These are phyloP conservation scores for Plasmodium knowlesi DNA, from an alignment of 169 alveolate genomes.

Conservation along the genomic window DNA sequence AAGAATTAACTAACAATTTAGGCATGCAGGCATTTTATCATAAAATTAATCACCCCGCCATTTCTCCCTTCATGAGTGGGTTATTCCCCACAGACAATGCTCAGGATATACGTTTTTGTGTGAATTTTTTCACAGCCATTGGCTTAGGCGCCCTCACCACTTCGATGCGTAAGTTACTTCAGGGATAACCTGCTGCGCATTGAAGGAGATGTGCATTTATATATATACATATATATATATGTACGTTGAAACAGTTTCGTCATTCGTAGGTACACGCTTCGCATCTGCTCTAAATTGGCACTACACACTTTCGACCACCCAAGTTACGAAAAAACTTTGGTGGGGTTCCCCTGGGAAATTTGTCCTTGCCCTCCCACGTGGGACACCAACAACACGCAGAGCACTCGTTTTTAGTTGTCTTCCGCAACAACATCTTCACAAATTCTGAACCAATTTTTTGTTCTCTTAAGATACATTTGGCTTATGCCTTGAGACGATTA, in stretches of 20 bases:
- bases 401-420: neutral
- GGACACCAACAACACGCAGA: no score
- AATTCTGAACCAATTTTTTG: neutral
- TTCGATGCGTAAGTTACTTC: conserved; percentile 90
- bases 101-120: conserved; percentile 95
- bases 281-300: neutral
- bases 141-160: conserved; percentile 97
- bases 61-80: conserved; percentile 91
- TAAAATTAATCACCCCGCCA: conserved; percentile 89
- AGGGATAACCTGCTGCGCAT: neutral
- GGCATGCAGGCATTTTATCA: conserved; percentile 84
- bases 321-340: no score
- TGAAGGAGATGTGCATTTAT: no score
- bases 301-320: neutral
- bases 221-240: no score
- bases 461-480: neutral
- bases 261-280: neutral
- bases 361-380: no score
- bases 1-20: conserved; percentile 93
- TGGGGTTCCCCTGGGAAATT: no score
- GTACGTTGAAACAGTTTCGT: neutral
- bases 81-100: conserved; percentile 95
- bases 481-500: neutral
- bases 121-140: conserved; percentile 98
- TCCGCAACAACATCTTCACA: neutral